These are phyloP conservation scores for Talaromyces sp. DNA, from an alignment of 2,329 filamentous ascomycete species.

Conservation along the genomic window DNA sequence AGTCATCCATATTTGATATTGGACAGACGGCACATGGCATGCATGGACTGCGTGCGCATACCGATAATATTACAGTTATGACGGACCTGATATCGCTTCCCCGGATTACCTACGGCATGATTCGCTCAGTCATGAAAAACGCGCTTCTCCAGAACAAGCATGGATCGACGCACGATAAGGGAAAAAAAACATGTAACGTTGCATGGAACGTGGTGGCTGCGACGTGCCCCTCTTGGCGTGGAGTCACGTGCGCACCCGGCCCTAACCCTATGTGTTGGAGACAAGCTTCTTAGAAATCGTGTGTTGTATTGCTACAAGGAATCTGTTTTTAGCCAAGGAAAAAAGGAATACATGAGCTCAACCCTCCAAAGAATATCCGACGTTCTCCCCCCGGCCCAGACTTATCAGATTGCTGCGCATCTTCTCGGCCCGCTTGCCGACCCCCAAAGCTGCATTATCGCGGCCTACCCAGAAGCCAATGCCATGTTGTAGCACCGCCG, in stretches of 20 bases:
- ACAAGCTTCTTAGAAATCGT: not conserved
- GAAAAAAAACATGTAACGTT: not conserved
- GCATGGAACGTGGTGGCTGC: not conserved
- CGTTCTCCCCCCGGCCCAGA: slow-evolving; percentile 40
- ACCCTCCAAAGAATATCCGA: slow-evolving; percentile 28
- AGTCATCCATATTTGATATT: not conserved
- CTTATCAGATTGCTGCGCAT: slow-evolving; percentile 41
- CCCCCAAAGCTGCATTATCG: slow-evolving; percentile 35
- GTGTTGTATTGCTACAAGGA: not conserved
- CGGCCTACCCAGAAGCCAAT: slow-evolving; percentile 40
- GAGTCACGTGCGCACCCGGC: not conserved
- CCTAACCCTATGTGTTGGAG: not conserved
- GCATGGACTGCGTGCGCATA: not conserved
- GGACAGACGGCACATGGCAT: not conserved
- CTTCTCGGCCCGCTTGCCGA: slow-evolving; percentile 34
- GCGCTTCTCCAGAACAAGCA: not conserved
- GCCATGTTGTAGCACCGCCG: slow-evolving; percentile 42
- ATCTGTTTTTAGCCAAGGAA: not conserved
- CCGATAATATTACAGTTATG: not conserved
- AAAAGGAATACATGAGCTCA: not conserved
- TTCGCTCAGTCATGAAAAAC: not conserved
- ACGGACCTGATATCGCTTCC: not conserved
- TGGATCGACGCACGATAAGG: not conserved
- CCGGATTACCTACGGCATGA: not conserved
- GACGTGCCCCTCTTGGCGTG: not conserved